Percentiles rank a stretch among this genome's conserved stretches.
Conservation (phyloP, 768 basidiomycete species). For the Clathrus columnatus region DNA sequence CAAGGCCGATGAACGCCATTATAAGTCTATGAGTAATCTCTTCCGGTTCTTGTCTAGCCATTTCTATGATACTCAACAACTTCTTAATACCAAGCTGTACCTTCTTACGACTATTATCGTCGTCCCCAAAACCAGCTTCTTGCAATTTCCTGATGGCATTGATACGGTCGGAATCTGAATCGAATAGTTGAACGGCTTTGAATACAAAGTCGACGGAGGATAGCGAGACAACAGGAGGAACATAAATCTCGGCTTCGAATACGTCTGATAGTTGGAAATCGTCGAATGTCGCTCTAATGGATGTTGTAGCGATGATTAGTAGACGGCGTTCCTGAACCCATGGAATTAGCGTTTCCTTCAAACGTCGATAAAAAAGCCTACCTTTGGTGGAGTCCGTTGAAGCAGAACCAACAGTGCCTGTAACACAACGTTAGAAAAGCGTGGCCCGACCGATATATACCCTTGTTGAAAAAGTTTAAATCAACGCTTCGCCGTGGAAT, state of each 20-base stretch:
- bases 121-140: slow-evolving; percentile 64
- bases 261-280: slow-evolving; percentile 85
- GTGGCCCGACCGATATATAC: slow-evolving; percentile 94
- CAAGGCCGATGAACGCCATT: slow-evolving; percentile 51
- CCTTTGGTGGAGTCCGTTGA: slow-evolving; percentile 87
- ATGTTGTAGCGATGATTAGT: slow-evolving; percentile 86
- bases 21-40: slow-evolving; percentile 66
- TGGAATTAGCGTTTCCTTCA: background rate
- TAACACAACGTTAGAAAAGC: slow-evolving; percentile 90
- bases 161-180: slow-evolving; percentile 40
- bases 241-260: slow-evolving; percentile 82
- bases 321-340: slow-evolving; percentile 71
- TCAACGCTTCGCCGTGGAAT: background rate
- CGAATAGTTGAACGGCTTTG: slow-evolving; percentile 71
- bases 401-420: slow-evolving; percentile 87
- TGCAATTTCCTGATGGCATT: slow-evolving; percentile 57
- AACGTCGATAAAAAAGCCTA: slow-evolving; percentile 24
- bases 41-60: slow-evolving; percentile 93
- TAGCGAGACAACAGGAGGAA: slow-evolving; percentile 72
- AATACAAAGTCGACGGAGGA: slow-evolving; percentile 68
- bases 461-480: slow-evolving; percentile 38
- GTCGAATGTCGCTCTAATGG: slow-evolving; percentile 72
- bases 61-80: slow-evolving; percentile 83
- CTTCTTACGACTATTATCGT: slow-evolving; percentile 25
- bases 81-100: slow-evolving; percentile 91